Evolutionary conservation across 2,329 filamentous ascomycete genomes (phyloP).

Genomic region (Coniella lustricola): DNA sequence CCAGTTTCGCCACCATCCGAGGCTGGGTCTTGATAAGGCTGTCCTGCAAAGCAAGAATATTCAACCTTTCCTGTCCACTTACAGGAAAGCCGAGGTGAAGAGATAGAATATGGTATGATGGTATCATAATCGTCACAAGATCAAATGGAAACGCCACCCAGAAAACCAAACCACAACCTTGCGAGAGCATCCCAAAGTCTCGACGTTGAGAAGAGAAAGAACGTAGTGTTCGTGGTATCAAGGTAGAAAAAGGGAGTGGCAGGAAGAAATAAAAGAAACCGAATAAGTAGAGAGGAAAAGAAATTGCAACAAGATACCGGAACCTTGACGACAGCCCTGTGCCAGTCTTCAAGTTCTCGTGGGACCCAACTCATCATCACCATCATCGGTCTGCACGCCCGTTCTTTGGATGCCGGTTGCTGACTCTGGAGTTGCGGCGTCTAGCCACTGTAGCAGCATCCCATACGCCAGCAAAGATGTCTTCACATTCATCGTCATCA

Average conservation of each 20-base stretch:
- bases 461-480: slow-evolving; percentile 57
- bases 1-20: too few species aligned
- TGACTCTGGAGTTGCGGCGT: slow-evolving; percentile 35
- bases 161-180: background rate
- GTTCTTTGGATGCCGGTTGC: slow-evolving; percentile 5
- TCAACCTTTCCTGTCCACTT: too few species aligned
- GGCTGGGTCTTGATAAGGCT: too few species aligned
- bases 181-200: background rate
- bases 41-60: too few species aligned
- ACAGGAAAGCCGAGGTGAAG: too few species aligned
- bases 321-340: too few species aligned
- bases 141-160: slow-evolving; percentile 5
- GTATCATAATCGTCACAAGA: slow-evolving; percentile 7
- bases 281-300: background rate
- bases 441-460: slow-evolving; percentile 44
- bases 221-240: background rate
- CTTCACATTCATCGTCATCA: slow-evolving; percentile 61
- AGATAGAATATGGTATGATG: background rate
- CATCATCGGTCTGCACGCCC: background rate
- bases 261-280: background rate
- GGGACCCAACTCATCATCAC: background rate
- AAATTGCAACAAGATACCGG: too few species aligned
- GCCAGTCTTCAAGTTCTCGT: background rate
- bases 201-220: background rate
- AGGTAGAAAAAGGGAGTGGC: background rate